Evolutionary conservation across 306 rosid genomes (phyloP), one percentile per base, ranked within the genome.

Genomic region (Notholithocarpus densiflorus): DNA sequence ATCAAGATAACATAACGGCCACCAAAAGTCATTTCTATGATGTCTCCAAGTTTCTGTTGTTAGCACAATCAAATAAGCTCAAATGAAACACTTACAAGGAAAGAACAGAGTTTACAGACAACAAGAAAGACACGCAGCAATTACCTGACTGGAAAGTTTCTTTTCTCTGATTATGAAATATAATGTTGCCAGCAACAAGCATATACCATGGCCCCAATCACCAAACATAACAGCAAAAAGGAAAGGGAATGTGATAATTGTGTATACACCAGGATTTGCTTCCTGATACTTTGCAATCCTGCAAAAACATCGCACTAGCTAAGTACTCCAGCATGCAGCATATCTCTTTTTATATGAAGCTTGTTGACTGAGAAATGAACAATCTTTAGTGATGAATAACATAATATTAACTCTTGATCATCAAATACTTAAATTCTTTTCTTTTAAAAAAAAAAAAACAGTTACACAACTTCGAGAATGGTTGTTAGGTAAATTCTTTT

Each of bases 141-240:
- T 80, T 85, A 93, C 94, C 94, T 91, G 89, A 75, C 78, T 76
- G 5, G 93, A 88, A 84, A 85, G 75, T 53, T 81, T 83, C 74
- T 78, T 89, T 87, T 93, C 98, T 40, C 83, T 82, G 65, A 87
- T 79, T 76, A 93, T 89, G 76, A 91, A 84, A 89, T 88, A 91
- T 76, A 88, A 84, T 70, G 91, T 71, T 26, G 89, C 97, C 45
- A 93, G 84, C 81, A 93, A 83, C 89, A 91, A 85, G 86, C 98
- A 93, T 76, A 89, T 83, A 55, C 98, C 98, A 78, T 93, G 98
- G 59, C 93, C 94, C 97, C 93, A 91, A 79, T 93, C 97, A 70
- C 94, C 93, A 82, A 93, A 93, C 97, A 93, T 89, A 57, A 93
- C 94, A 73, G 94, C 93, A 71, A 93, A 91, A 87, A 93, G 97